Percentiles rank a stretch among this genome's conserved stretches.
Conservation (phyloP, 352 stramenopile genomes). For the Pythium utonaiense region DNA sequence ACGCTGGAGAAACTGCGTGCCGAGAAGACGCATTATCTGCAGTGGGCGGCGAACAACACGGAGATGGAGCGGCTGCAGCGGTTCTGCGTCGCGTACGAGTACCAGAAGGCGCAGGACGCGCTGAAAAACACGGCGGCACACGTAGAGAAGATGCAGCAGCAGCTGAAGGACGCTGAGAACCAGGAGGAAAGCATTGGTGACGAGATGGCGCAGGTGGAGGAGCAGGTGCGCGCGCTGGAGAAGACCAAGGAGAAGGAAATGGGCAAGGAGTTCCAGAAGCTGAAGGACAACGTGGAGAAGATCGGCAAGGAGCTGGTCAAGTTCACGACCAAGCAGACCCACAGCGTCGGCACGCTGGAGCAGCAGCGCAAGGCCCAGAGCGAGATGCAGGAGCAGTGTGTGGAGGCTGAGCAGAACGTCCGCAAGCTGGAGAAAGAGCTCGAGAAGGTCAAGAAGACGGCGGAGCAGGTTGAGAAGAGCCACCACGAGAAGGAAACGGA, state of each 20-base stretch:
- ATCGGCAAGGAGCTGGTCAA: constrained; percentile 84
- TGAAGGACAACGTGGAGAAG: constrained; percentile 78
- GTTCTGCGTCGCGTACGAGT: constrained; percentile 97
- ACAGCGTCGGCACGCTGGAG: constrained; percentile 69
- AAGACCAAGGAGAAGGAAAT: constrained; percentile 78
- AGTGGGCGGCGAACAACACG: constrained; percentile 98
- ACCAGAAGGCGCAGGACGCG: constrained; percentile 84
- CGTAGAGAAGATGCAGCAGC: constrained; percentile 87
- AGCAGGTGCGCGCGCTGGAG: constrained; percentile 45
- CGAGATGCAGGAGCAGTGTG: constrained; percentile 60
- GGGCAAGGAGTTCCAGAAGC: constrained; percentile 76
- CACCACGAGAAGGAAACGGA: constrained; percentile 57
- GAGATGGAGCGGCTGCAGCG: constrained; percentile 97
- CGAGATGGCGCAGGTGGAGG: constrained; percentile 84
- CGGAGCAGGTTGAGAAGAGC: constrained; percentile 44
- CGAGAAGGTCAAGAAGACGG: constrained; percentile 59
- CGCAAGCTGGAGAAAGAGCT: constrained; percentile 84
- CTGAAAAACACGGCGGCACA: constrained; percentile 86
- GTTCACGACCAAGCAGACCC: constrained; percentile 75
- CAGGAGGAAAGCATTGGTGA: constrained; percentile 53
- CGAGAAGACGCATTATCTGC: constrained; percentile 98
- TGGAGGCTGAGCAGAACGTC: constrained; percentile 77
- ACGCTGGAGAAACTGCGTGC: constrained; percentile 97
- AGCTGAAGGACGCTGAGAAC: constrained; percentile 69
- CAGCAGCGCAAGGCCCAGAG: constrained; percentile 58